Evolutionary conservation across 352 stramenopile genomes (phyloP).

Genomic region (Chrysophaeum taylorii): DNA sequence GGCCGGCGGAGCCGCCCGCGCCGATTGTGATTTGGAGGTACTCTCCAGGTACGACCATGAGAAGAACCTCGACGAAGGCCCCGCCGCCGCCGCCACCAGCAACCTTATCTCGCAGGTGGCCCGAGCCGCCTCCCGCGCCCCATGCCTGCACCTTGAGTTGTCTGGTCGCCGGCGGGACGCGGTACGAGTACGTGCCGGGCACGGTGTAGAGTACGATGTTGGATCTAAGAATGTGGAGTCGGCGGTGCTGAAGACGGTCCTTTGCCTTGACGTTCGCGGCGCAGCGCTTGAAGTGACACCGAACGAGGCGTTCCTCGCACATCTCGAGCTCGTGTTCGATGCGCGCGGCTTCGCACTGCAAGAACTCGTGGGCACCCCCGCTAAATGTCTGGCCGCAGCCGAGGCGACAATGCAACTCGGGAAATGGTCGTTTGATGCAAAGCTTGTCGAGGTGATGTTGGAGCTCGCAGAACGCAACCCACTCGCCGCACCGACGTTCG

Average conservation of each 20-base stretch:
- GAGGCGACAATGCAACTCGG: conserved; percentile 32
- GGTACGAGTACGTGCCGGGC: conserved; percentile 27
- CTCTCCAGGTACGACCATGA: conserved; percentile 13
- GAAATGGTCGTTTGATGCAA: conserved; percentile 39
- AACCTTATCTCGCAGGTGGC: conserved; percentile 14
- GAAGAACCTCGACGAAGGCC: conserved; percentile 13
- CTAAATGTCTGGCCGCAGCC: conserved; percentile 35
- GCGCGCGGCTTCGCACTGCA: conserved; percentile 37
- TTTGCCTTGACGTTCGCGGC: conserved; percentile 37
- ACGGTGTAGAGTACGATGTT: conserved; percentile 27
- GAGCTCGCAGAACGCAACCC: conserved; percentile 32
- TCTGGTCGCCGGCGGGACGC: conserved; percentile 13
- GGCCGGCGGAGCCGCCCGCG: conserved; percentile 28
- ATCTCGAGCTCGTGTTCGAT: conserved; percentile 40
- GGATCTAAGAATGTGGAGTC: conserved; percentile 33
- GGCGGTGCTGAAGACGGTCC: conserved; percentile 31
- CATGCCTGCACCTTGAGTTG: conserved; percentile 38
- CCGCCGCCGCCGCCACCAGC: conserved; percentile 13
- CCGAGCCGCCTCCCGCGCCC: conserved; percentile 33
- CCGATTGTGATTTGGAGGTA: conserved; percentile 33
- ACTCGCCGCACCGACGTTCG: conserved; percentile 35
- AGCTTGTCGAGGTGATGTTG: conserved; percentile 31
- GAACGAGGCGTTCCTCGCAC: conserved; percentile 32
- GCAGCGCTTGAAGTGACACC: conserved; percentile 36
- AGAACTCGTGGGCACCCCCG: conserved; percentile 30